Evolutionary conservation across 192 early-diverging fungal genomes (phyloP), one percentile per base, ranked within the genome.

Genomic region (Kickxella alabastrina): DNA sequence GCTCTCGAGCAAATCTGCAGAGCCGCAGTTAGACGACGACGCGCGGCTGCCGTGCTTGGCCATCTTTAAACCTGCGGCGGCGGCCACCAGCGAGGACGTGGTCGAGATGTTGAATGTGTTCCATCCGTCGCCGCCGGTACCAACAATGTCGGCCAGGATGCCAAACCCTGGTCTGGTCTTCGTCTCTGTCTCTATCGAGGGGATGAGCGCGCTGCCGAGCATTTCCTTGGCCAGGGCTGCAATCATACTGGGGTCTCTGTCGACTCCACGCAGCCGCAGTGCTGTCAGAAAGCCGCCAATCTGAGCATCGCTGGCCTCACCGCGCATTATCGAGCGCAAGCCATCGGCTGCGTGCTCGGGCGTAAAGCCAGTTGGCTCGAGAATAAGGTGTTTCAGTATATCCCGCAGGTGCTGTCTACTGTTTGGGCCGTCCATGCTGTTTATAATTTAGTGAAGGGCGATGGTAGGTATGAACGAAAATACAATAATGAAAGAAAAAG

Each of bases 51-150:
- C 95, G 72, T 92, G 91, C 89, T 97, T 97, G 42, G 91, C 92
- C 36, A 97, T 87, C 54, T 79, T 79, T 51, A 81, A 80, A 24
- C 95, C 95, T 6, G 92, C 92, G 23, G 92, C 95, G 3, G 95
- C 95, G 19, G 87, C 87, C 0, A 97, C 89, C 35, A 97, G 82
- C 19, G 88, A 84, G 8, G 90, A 80, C 0, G 95, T 90, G 1
- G 95, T 97, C 9, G 86, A 89, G 17, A 95, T 93, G 61, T 97
- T 97, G 60, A 93, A 97, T 24, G 95, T 97, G 62, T 97, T 81
- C 57, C 91, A 88, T 8, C 92, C 93, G 71, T 97, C 95, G 9
- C 95, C 95, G 22, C 95, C 95, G 3, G 95, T 97, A 3, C 95
- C 95, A 1, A 95, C 93, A 73, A 95, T 92, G 63, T 97, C 93